These are phyloP conservation scores for Ceratopteris richardii DNA, from an alignment of 75 land plant genomes.

Conservation along the genomic window DNA sequence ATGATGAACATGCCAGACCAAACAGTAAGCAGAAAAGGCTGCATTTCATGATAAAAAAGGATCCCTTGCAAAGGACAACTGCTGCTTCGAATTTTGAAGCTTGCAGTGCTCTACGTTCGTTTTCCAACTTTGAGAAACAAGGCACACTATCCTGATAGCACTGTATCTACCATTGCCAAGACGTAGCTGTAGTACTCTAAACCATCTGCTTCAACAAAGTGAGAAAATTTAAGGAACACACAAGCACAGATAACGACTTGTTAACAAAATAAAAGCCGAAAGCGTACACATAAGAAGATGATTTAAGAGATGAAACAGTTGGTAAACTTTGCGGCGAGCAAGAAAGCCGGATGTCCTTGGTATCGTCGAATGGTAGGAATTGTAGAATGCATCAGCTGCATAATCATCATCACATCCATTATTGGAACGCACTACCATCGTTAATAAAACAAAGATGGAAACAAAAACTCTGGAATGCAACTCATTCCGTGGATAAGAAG, in stretches of 20 bases:
- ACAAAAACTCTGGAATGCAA: too few relatives aligned
- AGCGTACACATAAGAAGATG: constrained; percentile 22
- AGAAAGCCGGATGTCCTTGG: constrained; percentile 18
- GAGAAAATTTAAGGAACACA: background rate
- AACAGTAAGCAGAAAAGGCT: too few relatives aligned
- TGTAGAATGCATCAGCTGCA: constrained; percentile 22
- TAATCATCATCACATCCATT: background rate
- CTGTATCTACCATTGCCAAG: constrained; percentile 13
- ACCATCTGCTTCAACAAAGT: constrained; percentile 8
- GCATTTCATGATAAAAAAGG: too few relatives aligned
- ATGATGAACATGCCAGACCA: too few relatives aligned
- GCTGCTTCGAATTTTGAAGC: too few relatives aligned
- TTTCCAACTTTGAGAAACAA: too few relatives aligned
- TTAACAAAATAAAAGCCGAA: background rate
- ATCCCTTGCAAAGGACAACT: too few relatives aligned
- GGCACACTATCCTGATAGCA: background rate
- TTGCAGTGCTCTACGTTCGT: too few relatives aligned
- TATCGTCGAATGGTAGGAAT: constrained; percentile 20
- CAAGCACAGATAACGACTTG: background rate
- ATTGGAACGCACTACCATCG: background rate
- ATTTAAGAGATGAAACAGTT: constrained; percentile 26
- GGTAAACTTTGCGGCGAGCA: constrained; percentile 19
- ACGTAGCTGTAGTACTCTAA: constrained; percentile 22
- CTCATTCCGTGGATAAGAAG: too few relatives aligned
- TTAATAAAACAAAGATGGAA: background rate